Evolutionary conservation across 176 grass and related monocot genomes (phyloP), one percentile per base, ranked within the genome.

Genomic region (Cenchrus americanus): DNA sequence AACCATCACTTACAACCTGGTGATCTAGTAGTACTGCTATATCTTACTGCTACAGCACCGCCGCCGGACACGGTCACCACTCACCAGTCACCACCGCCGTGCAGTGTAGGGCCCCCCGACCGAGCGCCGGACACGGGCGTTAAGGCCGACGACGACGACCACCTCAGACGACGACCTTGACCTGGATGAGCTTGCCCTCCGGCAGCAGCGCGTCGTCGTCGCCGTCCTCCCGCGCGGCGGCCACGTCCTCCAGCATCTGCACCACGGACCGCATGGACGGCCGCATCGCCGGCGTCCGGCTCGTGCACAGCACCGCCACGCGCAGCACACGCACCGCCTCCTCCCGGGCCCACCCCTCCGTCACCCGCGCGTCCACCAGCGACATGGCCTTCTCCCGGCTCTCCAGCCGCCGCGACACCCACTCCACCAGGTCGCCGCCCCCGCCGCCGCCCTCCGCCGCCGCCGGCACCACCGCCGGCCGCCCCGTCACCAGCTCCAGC

Each of bases 221-320:
- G 32, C 3, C 32, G 32, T 37, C 34, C 14, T 55, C 62, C 24
- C 85, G 62, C 0, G 69, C 71, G 14, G 75, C 43, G 6, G 41
- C 89, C 1, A 73, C 93, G 59, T 94, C 96, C 87, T 99, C 93
- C 6, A 99, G 86, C 96, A 96, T 90, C 81, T 96, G 96, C 80
- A 99, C 91, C 32, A 99, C 96, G 26, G 85, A 65, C 49, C 96
- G 82, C 96, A 99, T 96, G 46, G 93, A 94, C 9, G 96, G 96
- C 40, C 96, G 62, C 80, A 82, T 84, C 27, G 93, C 73, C 46
- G 96, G 96, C 11, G 92, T 71, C 14, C 83, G 76, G 44, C 87
- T 90, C 0, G 91, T 96, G 86, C 93, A 99, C 22, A 94, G 44
- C 53, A 92, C 85, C 8, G 93, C 96, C 0, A 99, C 84, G 0